phyloP scores from a whole-genome alignment of 805 yeast species.

The Teunomyces kruisii region DNA sequence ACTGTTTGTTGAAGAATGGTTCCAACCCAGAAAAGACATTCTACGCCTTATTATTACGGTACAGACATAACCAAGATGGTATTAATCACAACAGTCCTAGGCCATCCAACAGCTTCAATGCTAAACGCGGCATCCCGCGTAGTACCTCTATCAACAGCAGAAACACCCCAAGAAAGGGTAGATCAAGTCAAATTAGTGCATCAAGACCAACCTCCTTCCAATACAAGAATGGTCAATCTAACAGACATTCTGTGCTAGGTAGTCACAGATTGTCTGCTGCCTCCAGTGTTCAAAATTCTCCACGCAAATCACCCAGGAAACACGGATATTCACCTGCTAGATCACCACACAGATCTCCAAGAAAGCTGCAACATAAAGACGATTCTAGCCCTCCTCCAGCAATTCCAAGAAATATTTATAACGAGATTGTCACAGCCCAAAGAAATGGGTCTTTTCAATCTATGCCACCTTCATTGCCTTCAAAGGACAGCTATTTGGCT shows the following conservation, averaged over 20 bases:
- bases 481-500: slow-evolving; percentile 29
- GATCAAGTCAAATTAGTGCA: slow-evolving; percentile 33
- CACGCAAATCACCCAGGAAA: slow-evolving; percentile 21
- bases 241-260: slow-evolving; percentile 15
- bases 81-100: slow-evolving; percentile 8
- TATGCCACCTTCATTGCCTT: slow-evolving; percentile 43
- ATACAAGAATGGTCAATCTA: slow-evolving; percentile 26
- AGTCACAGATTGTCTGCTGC: slow-evolving; percentile 26
- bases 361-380: slow-evolving; percentile 18
- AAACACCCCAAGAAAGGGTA: slow-evolving; percentile 24
- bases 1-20: slow-evolving; percentile 36
- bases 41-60: slow-evolving; percentile 44
- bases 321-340: slow-evolving; percentile 18
- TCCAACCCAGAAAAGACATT: slow-evolving; percentile 47
- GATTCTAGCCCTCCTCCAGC: slow-evolving; percentile 23
- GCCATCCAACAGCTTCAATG: slow-evolving; percentile 14
- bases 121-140: slow-evolving; percentile 14
- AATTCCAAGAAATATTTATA: slow-evolving; percentile 43
- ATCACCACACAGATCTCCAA: slow-evolving; percentile 23
- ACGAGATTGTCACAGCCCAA: slow-evolving; percentile 41
- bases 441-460: slow-evolving; percentile 21
- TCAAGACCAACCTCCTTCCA: slow-evolving; percentile 45
- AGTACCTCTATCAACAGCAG: slow-evolving; percentile 19
- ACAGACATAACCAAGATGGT: slow-evolving; percentile 40
- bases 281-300: slow-evolving; percentile 34